phyloP scores from a whole-genome alignment of 169 alveolate genomes.

The Neospora caninum region DNA sequence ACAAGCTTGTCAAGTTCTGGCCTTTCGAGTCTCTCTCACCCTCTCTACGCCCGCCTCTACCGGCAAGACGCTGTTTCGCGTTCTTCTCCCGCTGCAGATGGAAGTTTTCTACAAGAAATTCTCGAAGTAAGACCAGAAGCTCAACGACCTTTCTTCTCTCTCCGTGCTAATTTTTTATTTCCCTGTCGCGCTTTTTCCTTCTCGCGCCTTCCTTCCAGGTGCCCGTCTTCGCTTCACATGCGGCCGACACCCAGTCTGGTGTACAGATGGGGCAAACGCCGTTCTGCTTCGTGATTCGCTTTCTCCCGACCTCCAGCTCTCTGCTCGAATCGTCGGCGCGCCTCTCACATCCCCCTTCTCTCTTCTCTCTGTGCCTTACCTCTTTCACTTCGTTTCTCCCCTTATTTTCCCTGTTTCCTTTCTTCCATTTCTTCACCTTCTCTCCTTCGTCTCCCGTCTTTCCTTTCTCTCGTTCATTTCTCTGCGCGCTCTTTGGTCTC shows the following conservation, averaged over 20 bases:
- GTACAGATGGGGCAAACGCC: too few relatives aligned
- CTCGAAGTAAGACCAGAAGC: neutral
- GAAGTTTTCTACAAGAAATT: neutral
- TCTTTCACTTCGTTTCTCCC: too few relatives aligned
- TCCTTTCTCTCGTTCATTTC: too few relatives aligned
- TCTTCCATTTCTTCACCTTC: too few relatives aligned
- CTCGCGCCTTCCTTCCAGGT: neutral
- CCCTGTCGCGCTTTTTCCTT: neutral
- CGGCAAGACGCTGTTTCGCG: neutral
- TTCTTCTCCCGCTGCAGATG: constrained; percentile 25
- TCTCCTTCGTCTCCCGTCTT: too few relatives aligned
- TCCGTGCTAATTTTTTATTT: too few relatives aligned
- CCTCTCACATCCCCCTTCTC: neutral
- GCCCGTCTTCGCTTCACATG: too few relatives aligned
- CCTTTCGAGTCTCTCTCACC: neutral
- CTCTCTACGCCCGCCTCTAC: neutral
- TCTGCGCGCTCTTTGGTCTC: too few relatives aligned
- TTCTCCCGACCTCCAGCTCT: neutral
- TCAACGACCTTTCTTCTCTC: neutral
- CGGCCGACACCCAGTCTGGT: too few relatives aligned
- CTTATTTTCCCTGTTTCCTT: too few relatives aligned
- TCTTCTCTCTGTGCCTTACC: neutral
- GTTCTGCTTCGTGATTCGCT: neutral
- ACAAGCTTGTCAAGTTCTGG: neutral
- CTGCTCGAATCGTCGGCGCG: neutral